Conservation (phyloP, 306 rosid species). For the peach (Prunus persica) region Prunus_persica_NCBIv2 NC_034012.1:4211001-4211500, state of each 20-base stretch:
- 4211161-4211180: neutral
- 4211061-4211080: neutral
- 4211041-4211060: neutral
- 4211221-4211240: neutral
- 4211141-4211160: neutral
- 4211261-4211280: neutral
- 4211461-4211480: neutral
- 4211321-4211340: neutral
- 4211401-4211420: neutral
- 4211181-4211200: neutral
- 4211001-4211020: neutral
- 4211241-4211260: neutral
- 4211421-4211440: neutral
- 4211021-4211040: neutral
- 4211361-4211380: neutral
- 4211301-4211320: neutral
- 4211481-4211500: conserved; percentile 1
- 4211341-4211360: neutral
- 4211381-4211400: neutral
- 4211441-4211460: neutral
- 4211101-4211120: neutral
- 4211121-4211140: neutral
- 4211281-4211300: neutral
- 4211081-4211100: neutral
- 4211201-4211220: neutral